A percentile compares a stretch with the other conserved stretches of the same genome.
These are phyloP conservation scores for Verbascum thapsus DNA, from an alignment of 257 asterid species.

Conservation along the genomic window DNA sequence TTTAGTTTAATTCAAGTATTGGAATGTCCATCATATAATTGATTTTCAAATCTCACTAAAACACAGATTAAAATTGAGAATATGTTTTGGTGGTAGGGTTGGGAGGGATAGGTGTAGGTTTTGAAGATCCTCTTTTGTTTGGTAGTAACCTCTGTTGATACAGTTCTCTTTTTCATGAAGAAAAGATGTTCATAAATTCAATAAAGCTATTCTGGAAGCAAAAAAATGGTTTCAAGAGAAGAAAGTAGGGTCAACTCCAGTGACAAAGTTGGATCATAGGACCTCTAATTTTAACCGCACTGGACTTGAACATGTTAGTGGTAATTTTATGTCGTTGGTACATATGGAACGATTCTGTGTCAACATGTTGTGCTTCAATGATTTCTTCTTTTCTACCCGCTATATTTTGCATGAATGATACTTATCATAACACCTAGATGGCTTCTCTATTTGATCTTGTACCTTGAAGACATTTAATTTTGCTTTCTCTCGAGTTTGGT, in stretches of 20 bases:
- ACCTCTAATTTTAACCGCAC: constrained; percentile 35
- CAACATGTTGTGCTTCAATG: constrained; percentile 14
- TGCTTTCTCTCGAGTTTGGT: too few relatives aligned
- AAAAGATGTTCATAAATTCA: constrained; percentile 34
- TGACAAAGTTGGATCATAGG: constrained; percentile 42
- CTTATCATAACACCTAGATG: constrained; percentile 5
- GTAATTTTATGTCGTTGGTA: neutral
- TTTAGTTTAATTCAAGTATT: neutral
- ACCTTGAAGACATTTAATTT: too few relatives aligned
- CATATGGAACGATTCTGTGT: neutral
- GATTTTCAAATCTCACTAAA: constrained; percentile 17
- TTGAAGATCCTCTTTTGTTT: neutral
- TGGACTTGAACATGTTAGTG: constrained; percentile 46
- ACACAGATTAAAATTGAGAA: constrained; percentile 14
- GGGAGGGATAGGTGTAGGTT: constrained; percentile 5
- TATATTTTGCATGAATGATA: neutral
- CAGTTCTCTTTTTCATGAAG: too few relatives aligned
- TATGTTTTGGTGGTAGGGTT: constrained; percentile 7
- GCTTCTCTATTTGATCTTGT: too few relatives aligned
- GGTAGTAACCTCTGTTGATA: too few relatives aligned
- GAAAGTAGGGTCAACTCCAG: constrained; percentile 54
- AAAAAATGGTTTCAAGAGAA: constrained; percentile 74
- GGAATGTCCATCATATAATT: neutral
- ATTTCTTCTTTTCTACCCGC: neutral
- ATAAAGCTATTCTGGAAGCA: constrained; percentile 71